phyloP scores from a whole-genome alignment of 2,329 filamentous ascomycete genomes.

The Zasmidium angulare region DNA sequence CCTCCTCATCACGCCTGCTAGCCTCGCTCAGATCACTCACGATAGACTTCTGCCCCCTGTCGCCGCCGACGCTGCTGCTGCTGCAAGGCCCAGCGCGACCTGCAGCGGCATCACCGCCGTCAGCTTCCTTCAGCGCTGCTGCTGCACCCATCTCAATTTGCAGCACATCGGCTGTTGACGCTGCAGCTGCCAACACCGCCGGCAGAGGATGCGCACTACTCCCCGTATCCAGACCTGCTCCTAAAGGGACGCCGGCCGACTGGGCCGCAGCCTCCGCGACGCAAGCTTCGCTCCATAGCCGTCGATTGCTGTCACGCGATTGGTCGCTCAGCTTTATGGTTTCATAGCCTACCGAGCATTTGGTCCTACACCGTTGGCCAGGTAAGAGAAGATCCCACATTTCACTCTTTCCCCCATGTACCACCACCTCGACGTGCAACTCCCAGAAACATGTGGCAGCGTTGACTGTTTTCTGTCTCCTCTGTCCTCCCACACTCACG shows the following conservation, averaged over 20 bases:
- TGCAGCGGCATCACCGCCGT: neutral
- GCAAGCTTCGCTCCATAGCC: neutral
- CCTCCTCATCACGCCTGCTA: neutral
- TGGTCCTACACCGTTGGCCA: neutral
- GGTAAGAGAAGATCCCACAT: neutral
- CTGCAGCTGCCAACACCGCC: neutral
- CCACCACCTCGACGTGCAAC: neutral
- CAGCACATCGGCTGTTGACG: neutral
- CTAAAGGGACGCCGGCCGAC: neutral
- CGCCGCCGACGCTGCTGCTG: neutral
- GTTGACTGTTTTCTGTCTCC: neutral
- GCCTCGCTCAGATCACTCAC: neutral
- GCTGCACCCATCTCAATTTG: neutral
- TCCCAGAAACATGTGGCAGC: neutral
- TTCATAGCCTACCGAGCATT: neutral
- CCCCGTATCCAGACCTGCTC: neutral
- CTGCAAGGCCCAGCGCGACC: neutral
- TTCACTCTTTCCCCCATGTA: neutral
- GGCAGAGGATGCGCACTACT: neutral
- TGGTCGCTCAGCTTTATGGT: neutral
- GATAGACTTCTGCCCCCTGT: neutral
- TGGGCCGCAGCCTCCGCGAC: neutral
- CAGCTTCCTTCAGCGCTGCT: neutral
- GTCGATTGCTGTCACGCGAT: neutral
- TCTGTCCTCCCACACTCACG: constrained; percentile 4